These are phyloP conservation scores for Trichosanthes truncata DNA, from an alignment of 306 rosid species.

Conservation along the genomic window DNA sequence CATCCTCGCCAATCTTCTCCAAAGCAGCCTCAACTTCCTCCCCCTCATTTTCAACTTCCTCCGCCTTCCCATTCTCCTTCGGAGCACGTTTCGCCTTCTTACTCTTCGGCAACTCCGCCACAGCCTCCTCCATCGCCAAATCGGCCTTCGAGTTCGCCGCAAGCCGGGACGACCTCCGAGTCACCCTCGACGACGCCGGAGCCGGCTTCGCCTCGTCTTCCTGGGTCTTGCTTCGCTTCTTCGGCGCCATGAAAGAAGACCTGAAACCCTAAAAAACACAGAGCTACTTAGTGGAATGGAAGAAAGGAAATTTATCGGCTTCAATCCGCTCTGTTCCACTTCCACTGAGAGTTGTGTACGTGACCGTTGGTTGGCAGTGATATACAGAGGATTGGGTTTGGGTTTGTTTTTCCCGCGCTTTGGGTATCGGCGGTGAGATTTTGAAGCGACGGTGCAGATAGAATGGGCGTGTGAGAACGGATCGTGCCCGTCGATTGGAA, in stretches of 20 bases:
- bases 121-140: background rate
- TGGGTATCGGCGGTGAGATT: background rate
- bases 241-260: slow-evolving; percentile 30
- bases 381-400: background rate
- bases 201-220: slow-evolving; percentile 12
- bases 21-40: background rate
- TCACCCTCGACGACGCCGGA: slow-evolving; percentile 6
- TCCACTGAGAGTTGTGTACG: background rate
- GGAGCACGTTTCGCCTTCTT: slow-evolving; percentile 8
- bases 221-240: slow-evolving; percentile 16
- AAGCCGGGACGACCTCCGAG: slow-evolving; percentile 21
- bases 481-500: background rate
- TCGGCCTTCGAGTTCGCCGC: slow-evolving; percentile 1
- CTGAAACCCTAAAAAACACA: background rate
- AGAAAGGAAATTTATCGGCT: background rate
- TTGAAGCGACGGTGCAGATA: slow-evolving; percentile 18
- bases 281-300: background rate
- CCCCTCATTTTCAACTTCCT: background rate
- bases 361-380: slow-evolving; percentile 4
- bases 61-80: background rate
- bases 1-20: slow-evolving; percentile 6
- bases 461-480: background rate
- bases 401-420: slow-evolving; percentile 23
- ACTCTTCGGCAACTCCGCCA: slow-evolving; percentile 1
- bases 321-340: background rate